phyloP scores from a whole-genome alignment of 1,139 yeast genomes.

The Debaryomyces subglobosus region DNA sequence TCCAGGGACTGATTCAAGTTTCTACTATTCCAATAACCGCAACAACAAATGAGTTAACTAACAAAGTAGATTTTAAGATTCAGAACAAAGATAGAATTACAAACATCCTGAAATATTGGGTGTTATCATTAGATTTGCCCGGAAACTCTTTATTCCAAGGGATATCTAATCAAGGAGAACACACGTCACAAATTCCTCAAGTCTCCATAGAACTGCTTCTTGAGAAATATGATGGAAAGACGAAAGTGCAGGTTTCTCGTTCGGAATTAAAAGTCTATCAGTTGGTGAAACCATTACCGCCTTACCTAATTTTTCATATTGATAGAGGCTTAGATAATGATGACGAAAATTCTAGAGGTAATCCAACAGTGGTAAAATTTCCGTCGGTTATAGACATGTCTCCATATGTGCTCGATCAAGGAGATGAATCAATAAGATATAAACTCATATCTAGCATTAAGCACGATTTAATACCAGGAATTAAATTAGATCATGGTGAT shows the following conservation, averaged over 20 bases:
- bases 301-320: slow-evolving; percentile 55
- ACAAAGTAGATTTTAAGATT: slow-evolving; percentile 25
- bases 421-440: slow-evolving; percentile 33
- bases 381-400: slow-evolving; percentile 49
- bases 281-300: slow-evolving; percentile 49
- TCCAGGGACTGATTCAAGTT: slow-evolving; percentile 58
- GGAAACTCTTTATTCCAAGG: slow-evolving; percentile 53
- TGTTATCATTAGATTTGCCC: slow-evolving; percentile 62
- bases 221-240: slow-evolving; percentile 43
- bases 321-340: slow-evolving; percentile 50
- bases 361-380: slow-evolving; percentile 68
- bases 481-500: slow-evolving; percentile 25
- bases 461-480: slow-evolving; percentile 36
- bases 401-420: slow-evolving; percentile 24
- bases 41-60: slow-evolving; percentile 21
- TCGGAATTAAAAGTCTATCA: slow-evolving; percentile 38
- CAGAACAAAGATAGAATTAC: slow-evolving; percentile 17
- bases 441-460: slow-evolving; percentile 54
- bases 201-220: slow-evolving; percentile 50
- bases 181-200: slow-evolving; percentile 52
- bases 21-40: slow-evolving; percentile 25
- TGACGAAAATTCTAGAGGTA: slow-evolving; percentile 36
- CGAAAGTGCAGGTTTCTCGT: slow-evolving; percentile 19
- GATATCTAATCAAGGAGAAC: slow-evolving; percentile 29
- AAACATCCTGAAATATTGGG: slow-evolving; percentile 54